Base-by-base conservation (phyloP, 805 yeast genomes). In the Yamadazyma akitaensis region DNA sequence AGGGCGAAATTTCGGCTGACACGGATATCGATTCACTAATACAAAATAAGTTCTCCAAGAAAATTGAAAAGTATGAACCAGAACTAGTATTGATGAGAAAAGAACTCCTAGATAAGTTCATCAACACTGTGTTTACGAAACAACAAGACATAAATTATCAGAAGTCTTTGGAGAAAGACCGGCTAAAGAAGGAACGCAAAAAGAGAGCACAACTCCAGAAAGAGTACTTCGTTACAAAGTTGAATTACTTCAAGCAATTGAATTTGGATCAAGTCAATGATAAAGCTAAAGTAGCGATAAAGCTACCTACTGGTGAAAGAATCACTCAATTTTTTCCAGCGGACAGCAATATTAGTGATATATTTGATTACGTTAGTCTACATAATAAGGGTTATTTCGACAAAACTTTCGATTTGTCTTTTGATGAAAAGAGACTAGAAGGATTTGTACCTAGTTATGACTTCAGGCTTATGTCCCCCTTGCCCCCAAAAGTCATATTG, bases 101-200 rank as follows among this genome's bases (percentile, higher is more conserved):
- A 3, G 91, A 85, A 48, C 73, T 82, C 40, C 79, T 81, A 53
- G 82, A 83, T 42, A 73, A 77, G 40, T 83, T 80, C 35, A 58
- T 79, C 49, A 73, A 83, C 34, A 77, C 82, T 49, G 65, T 73
- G 11, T 68, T 88, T 30, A 75, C 87, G 43, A 75, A 76, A 50
- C 84, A 84, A 55, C 97, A 91, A 63, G 94, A 89, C 58, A 67
- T 76, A 38, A 89, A 94, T 17, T 90, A 82, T 65, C 82, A 84
- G 58, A 77, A 77, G 31, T 82, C 96, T 0, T 68, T 91, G 31
- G 76, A 77, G 14, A 73, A 79, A 31, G 98, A 91, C 65, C 75
- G 82, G 46, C 72, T 73, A 43, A 71, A 83, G 55, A 67, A 66
- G 49, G 53, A 53, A 35, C 59, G 61, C 44, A 64, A 61, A 50